Base-by-base conservation (phyloP, 768 basidiomycete genomes). In the Lyophyllum semitale region DNA sequence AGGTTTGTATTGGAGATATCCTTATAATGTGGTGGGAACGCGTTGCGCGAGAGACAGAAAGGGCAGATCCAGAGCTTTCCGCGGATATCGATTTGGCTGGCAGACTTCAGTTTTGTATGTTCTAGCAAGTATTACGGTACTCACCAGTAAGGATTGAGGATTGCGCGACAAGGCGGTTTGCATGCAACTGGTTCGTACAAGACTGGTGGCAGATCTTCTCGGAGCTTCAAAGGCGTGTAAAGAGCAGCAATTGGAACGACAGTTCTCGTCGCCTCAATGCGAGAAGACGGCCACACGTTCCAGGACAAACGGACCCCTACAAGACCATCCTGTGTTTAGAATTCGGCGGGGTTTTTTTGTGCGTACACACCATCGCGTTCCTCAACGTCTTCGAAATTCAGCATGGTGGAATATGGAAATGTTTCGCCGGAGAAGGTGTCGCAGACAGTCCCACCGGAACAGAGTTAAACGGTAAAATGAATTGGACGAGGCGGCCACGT, bases 1-100 rank as follows among this genome's bases (percentile, higher is more conserved):
- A 98, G 83, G 73, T 98, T 98, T 61, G 91, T 95, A 73, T 89
- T 90, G 44, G 95, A 94, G 61, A 99, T 96, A 69, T 98, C 96
- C 75, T 97, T 96, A 82, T 99, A 99, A 71, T 99, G 96, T 0
- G 93, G 91, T 4, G 97, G 97, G 77, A 99, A 98, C 2, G 95
- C 85, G 70, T 98, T 99, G 56, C 97, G 89, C 32, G 91, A 88
- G 49, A 99, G 80, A 75, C 97, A 99, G 78, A 99, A 98, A 4
- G 97, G 97, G 67, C 97, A 99, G 62, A 98, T 99, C 97, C 97
- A 99, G 50, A 99, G 84, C 73, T 98, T 98, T 63, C 91, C 96
- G 65, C 97, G 86, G 59, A 98, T 93, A 75, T 98, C 97, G 66
- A 99, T 95, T 79, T 98, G 96, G 71, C 97, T 98, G 68, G 22